Conservation (phyloP, 169 alveolate species). For the Plasmodium cynomolgi region DNA sequence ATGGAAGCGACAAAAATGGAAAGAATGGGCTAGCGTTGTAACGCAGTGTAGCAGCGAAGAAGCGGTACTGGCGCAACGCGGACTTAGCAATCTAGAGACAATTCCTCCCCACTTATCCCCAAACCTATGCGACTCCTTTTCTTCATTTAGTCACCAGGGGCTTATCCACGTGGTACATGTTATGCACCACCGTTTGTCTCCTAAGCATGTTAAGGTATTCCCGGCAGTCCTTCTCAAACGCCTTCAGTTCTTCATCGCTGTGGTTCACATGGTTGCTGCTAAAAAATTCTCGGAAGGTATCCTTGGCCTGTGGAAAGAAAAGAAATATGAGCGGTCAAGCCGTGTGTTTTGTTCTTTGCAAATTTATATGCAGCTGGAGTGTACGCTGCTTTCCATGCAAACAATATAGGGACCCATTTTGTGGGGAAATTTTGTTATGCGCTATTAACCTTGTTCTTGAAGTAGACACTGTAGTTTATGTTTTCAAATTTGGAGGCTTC, state of each 20-base stretch:
- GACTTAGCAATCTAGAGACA: neutral
- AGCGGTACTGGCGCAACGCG: neutral
- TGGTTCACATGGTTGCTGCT: conserved; percentile 10
- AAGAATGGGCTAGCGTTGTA: neutral
- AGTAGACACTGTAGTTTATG: conserved; percentile 70
- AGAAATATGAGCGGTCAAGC: neutral
- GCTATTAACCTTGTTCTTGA: conserved; percentile 44
- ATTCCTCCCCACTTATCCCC: neutral
- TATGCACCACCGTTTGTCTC: conserved; percentile 71
- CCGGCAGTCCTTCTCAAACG: conserved; percentile 55
- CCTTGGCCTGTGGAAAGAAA: conserved; percentile 50
- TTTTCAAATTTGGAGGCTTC: conserved; percentile 75
- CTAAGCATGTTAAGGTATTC: conserved; percentile 70
- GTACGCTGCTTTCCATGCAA: neutral
- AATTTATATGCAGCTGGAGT: neutral
- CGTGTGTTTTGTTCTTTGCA: neutral
- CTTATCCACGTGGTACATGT: conserved; percentile 72
- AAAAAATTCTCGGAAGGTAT: conserved; percentile 66
- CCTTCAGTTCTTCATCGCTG: conserved; percentile 41
- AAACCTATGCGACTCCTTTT: neutral
- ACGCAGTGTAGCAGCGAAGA: neutral
- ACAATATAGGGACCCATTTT: neutral
- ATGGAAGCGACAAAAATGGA: neutral
- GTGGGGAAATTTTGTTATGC: neutral
- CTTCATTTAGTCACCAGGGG: conserved; percentile 67